These are phyloP conservation scores for Parastagonospora avenae DNA, from an alignment of 2,329 filamentous ascomycete genomes.

Conservation along the genomic window DNA sequence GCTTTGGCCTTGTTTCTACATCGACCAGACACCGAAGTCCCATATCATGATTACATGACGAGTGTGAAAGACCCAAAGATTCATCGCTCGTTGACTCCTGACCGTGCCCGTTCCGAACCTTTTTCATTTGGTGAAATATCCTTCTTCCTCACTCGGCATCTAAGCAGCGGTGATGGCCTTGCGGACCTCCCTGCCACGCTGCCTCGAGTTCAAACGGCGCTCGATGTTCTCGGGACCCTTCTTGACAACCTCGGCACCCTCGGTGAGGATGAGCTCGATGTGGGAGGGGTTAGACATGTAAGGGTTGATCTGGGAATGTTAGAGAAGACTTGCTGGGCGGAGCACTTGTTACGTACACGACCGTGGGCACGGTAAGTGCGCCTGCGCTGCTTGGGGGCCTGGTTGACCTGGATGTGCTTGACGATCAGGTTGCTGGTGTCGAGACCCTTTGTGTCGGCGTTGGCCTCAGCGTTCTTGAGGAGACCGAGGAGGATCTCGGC, in stretches of 20 bases:
- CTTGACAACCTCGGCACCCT: slow-evolving; percentile 93
- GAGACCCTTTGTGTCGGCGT: slow-evolving; percentile 55
- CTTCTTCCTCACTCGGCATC: slow-evolving; percentile 14
- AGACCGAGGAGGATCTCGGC: slow-evolving; percentile 97
- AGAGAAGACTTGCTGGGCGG: slow-evolving; percentile 6
- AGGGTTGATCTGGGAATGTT: slow-evolving; percentile 82
- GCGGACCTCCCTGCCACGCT: slow-evolving; percentile 75
- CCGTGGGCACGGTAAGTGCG: slow-evolving; percentile 99
- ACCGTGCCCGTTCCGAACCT: slow-evolving; percentile 43
- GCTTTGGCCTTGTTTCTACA: slow-evolving; percentile 42
- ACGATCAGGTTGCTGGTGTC: slow-evolving; percentile 95
- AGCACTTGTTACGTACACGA: slow-evolving; percentile 74
- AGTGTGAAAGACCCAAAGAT: slow-evolving; percentile 46
- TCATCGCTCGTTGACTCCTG: slow-evolving; percentile 49
- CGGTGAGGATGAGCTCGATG: slow-evolving; percentile 99
- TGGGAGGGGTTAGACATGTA: slow-evolving; percentile 99
- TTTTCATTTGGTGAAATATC: slow-evolving; percentile 30
- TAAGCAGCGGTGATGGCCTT: slow-evolving; percentile 65
- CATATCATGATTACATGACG: slow-evolving; percentile 46
- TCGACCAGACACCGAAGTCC: slow-evolving; percentile 47
- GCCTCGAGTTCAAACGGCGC: slow-evolving; percentile 84
- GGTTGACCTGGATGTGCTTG: slow-evolving; percentile 99
- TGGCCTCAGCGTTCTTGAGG: slow-evolving; percentile 62
- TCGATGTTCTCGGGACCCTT: slow-evolving; percentile 73
- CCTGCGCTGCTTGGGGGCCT: slow-evolving; percentile 98